phyloP scores from a whole-genome alignment of 305 asterid species.

The Solanum hybrid region DNA sequence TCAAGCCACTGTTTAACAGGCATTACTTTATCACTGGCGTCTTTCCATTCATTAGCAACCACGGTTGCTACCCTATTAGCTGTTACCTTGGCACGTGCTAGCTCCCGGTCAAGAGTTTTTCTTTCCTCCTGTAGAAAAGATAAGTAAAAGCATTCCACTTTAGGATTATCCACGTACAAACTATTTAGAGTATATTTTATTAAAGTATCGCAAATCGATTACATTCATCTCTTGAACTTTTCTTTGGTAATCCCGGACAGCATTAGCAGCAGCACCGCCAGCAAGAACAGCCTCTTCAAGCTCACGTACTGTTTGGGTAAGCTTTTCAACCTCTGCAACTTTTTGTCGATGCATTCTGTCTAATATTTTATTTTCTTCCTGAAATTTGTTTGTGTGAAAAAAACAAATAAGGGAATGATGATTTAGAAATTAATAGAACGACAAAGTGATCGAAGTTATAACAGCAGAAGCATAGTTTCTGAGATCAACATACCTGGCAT shows the following conservation, averaged over 20 bases:
- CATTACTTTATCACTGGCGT: constrained; percentile 96
- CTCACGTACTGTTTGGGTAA: constrained; percentile 94
- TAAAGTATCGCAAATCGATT: constrained; percentile 14
- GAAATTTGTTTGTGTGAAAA: constrained; percentile 8
- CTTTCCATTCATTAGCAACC: constrained; percentile 99
- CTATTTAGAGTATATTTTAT: background rate
- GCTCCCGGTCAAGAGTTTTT: constrained; percentile 93
- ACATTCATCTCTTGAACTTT: constrained; percentile 99
- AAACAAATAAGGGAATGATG: background rate
- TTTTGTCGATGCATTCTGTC: constrained; percentile 95
- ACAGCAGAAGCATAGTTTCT: background rate
- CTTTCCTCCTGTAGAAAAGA: constrained; percentile 68
- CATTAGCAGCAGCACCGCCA: constrained; percentile 99
- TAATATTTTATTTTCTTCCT: constrained; percentile 97
- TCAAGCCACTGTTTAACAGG: constrained; percentile 99
- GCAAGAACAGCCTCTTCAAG: constrained; percentile 99
- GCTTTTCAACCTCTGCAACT: constrained; percentile 98
- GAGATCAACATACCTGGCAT: constrained; percentile 59
- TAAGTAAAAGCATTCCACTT: background rate
- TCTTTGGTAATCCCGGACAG: constrained; percentile 97
- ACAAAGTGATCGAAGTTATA: background rate
- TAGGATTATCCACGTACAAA: background rate
- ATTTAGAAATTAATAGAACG: background rate
- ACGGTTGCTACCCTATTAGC: constrained; percentile 99
- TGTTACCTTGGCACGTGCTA: constrained; percentile 97